Evolutionary conservation across 768 basidiomycete species (phyloP), one percentile per base, ranked within the genome.

Genomic region (Strobilomyces echinocephalus): DNA sequence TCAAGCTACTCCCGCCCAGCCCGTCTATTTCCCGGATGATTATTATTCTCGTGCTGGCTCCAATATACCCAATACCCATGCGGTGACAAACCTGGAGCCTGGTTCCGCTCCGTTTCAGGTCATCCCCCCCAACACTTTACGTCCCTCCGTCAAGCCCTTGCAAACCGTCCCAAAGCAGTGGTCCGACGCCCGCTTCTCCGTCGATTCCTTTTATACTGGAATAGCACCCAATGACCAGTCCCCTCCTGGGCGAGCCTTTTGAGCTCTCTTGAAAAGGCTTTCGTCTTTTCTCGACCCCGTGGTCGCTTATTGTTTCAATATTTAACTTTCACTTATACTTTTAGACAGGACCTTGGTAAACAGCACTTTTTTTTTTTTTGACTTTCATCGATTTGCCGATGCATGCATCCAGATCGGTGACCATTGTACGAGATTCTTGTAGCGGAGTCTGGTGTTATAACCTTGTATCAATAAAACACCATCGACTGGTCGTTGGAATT

Each of bases 141-240:
- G 56, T 16, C 63, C 61, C 5, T 51, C 67, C 21, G 50, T 51
- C 47, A 26, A 43, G 6, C 36, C 39, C 4, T 40, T 44, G 8
- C 30, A 21, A 5, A 33, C 43, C 16, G 38, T 35, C 31, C 54
- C 60, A 2, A 55, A 51, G 18, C 60, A 53, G 35, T 44, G 49
- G 45, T 30, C 48, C 42, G 49, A 50, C 30, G 35, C 50, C 28
- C 69, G 59, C 41, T 57, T 47, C 10, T 71, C 68, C 10, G 31
- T 62, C 24, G 69, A 69, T 52, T 71, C 68, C 10, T 69, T 69
- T 33, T 69, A 69, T 12, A 21, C 59, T 1, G 65, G 68, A 46
- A 60, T 61, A 18, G 43, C 24, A 16, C 21, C 38, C 4, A 58
- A 66, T 35, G 35, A 46, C 28, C 31, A 53, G 5, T 2, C 52